Percentiles rank a stretch among this genome's conserved stretches.
Conservation (phyloP, 345 rosid genomes). For the Carallia brachiata region DNA sequence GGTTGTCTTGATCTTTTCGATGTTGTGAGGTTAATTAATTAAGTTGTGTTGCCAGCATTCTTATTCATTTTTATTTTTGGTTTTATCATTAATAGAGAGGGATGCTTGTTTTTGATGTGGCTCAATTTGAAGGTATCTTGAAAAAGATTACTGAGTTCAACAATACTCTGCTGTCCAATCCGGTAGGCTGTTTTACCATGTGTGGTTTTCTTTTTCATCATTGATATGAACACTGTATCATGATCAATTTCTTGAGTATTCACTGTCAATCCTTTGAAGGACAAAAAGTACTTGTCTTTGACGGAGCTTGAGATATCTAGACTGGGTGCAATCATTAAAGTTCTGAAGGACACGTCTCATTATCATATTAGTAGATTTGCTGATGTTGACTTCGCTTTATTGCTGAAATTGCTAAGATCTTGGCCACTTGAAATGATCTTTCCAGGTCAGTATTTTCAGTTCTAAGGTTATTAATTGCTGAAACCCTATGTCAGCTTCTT, state of each 20-base stretch:
- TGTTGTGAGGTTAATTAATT: not conserved
- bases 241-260: conserved; percentile 9
- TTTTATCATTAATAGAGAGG: conserved; percentile 68
- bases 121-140: conserved; percentile 94
- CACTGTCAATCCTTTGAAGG: conserved; percentile 46
- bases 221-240: not conserved
- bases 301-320: conserved; percentile 64
- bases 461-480: conserved; percentile 1
- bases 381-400: conserved; percentile 62
- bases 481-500: not conserved
- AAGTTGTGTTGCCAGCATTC: not conserved
- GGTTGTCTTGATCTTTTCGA: not conserved
- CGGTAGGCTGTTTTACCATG: conserved; percentile 39
- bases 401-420: conserved; percentile 66
- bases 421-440: conserved; percentile 90
- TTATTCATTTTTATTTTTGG: conserved; percentile 17
- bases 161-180: conserved; percentile 47
- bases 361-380: conserved; percentile 78
- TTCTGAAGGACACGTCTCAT: conserved; percentile 91
- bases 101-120: conserved; percentile 83
- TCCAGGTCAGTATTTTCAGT: conserved; percentile 60
- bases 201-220: conserved; percentile 10
- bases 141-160: conserved; percentile 87
- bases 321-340: conserved; percentile 56
- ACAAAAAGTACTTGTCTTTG: conserved; percentile 51